Percentiles rank a stretch among this genome's conserved stretches.
Evolutionary conservation across 768 basidiomycete genomes (phyloP).

Genomic region (Suillus americanus): DNA sequence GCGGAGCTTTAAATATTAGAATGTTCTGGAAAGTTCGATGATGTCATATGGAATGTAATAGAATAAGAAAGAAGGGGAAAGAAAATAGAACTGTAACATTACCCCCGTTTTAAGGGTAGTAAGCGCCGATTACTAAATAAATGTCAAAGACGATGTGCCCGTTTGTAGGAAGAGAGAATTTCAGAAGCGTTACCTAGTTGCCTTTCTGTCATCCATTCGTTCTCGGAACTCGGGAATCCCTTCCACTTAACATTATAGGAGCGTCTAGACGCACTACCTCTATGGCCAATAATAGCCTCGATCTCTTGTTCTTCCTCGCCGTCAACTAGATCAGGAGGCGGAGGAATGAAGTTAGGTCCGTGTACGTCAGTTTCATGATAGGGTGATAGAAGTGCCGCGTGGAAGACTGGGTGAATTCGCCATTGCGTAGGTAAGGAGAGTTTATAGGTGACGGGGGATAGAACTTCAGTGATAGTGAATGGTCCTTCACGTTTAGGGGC

Average conservation of each 20-base stretch:
- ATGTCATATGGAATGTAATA: too few species aligned
- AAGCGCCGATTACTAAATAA: too few species aligned
- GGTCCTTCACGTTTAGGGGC: slow-evolving; percentile 6
- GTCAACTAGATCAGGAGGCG: neutral
- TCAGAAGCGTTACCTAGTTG: neutral
- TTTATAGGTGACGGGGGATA: neutral
- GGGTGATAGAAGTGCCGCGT: neutral
- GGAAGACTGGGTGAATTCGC: slow-evolving; percentile 4
- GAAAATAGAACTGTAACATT: too few species aligned
- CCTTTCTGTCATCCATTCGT: neutral
- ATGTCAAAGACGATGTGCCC: too few species aligned
- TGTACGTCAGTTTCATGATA: neutral
- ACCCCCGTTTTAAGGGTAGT: too few species aligned
- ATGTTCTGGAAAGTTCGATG: too few species aligned
- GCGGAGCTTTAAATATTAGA: too few species aligned
- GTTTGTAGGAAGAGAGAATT: neutral
- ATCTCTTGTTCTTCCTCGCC: neutral
- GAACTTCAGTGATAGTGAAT: neutral
- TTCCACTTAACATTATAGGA: neutral
- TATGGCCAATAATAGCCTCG: neutral
- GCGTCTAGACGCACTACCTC: too few species aligned
- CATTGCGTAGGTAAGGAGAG: neutral
- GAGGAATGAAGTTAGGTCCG: neutral
- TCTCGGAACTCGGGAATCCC: neutral
- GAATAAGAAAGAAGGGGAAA: too few species aligned